A percentile compares a stretch with the other conserved stretches of the same genome.
These are phyloP conservation scores for Syzygium malaccense DNA, from an alignment of 441 rosid genomes.

Conservation along the genomic window DNA sequence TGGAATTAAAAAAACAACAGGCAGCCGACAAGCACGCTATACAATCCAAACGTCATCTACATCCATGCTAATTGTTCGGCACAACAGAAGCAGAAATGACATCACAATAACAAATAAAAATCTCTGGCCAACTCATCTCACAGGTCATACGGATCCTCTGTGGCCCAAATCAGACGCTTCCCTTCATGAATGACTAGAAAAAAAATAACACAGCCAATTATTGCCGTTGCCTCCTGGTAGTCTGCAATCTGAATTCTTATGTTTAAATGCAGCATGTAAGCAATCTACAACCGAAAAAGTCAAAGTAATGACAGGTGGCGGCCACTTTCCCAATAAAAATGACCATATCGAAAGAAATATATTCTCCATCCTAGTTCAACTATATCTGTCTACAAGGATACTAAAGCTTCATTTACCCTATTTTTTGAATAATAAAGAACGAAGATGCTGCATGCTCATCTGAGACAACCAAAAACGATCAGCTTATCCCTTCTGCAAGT, in stretches of 20 bases:
- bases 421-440: background rate
- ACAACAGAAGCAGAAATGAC: background rate
- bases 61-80: background rate
- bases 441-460: background rate
- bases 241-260: background rate
- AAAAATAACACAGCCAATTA: background rate
- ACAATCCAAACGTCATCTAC: background rate
- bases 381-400: background rate
- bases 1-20: background rate
- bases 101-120: background rate
- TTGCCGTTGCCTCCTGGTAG: background rate
- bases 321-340: background rate
- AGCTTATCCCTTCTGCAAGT: background rate
- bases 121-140: background rate
- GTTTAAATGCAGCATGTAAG: background rate
- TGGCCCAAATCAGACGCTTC: background rate
- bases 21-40: background rate
- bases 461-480: background rate
- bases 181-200: background rate
- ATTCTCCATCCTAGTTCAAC: background rate
- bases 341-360: background rate
- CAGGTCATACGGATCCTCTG: background rate
- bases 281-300: background rate
- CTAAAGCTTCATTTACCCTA: background rate
- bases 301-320: background rate